Evolutionary conservation across 345 rosid species (phyloP).

Genomic region (Dipteronia sinensis): DNA sequence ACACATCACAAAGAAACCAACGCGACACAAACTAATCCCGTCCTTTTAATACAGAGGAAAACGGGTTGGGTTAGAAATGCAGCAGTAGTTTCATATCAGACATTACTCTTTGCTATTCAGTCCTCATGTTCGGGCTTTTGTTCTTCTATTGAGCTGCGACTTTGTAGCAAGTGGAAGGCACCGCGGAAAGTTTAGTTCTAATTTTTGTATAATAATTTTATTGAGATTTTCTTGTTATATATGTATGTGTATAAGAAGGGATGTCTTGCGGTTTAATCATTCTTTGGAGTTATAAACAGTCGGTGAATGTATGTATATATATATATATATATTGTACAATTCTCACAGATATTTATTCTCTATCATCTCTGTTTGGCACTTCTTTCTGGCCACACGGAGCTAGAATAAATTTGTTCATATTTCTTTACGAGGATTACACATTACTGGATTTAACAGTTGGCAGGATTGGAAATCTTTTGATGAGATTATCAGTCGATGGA

Average conservation of each 20-base stretch:
- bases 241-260: neutral
- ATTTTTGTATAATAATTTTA: slow-evolving; percentile 6
- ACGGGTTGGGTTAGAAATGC: neutral
- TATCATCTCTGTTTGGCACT: neutral
- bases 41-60: neutral
- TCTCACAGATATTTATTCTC: neutral
- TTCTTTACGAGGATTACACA: neutral
- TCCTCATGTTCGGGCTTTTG: neutral
- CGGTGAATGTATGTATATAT: neutral
- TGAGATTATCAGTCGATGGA: too few species aligned
- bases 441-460: neutral
- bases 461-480: too few species aligned
- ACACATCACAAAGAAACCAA: neutral
- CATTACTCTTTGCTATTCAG: neutral
- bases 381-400: too few species aligned
- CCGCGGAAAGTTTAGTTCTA: neutral
- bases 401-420: neutral
- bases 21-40: neutral
- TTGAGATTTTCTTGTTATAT: neutral
- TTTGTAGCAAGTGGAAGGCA: neutral
- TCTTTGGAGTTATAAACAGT: neutral
- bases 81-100: neutral
- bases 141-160: neutral
- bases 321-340: neutral
- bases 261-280: neutral